Evolutionary conservation across 2,329 filamentous ascomycete species (phyloP).

Genomic region (Tolypocladium amazonense): DNA sequence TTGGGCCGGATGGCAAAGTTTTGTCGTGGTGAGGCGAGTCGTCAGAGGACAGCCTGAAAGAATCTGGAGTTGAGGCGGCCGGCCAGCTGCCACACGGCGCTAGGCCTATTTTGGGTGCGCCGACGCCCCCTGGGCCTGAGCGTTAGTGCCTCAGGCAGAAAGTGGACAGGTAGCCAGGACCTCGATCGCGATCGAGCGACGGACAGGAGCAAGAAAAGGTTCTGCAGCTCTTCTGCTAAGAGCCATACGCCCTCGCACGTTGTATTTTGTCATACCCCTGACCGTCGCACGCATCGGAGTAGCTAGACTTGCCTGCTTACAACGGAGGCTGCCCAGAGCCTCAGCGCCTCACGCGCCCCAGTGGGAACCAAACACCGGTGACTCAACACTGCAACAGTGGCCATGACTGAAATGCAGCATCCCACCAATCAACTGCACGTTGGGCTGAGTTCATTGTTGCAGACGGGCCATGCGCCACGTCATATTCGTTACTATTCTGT

Average conservation of each 20-base stretch:
- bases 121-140: slow-evolving; percentile 7
- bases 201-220: neutral
- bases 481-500: neutral
- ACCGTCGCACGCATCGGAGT: neutral
- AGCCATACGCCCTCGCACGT: neutral
- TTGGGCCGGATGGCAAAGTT: slow-evolving; percentile 25
- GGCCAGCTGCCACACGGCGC: slow-evolving; percentile 18
- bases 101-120: slow-evolving; percentile 19
- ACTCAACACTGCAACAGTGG: neutral
- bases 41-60: slow-evolving; percentile 28
- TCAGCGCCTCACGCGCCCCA: neutral
- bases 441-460: neutral
- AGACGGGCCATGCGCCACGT: neutral
- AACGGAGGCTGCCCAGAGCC: neutral
- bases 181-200: too few species aligned
- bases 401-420: neutral
- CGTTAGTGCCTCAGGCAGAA: slow-evolving; percentile 15
- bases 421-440: neutral
- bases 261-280: neutral
- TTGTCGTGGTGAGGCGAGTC: slow-evolving; percentile 33
- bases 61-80: slow-evolving; percentile 32
- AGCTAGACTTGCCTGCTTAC: neutral
- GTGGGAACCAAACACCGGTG: neutral
- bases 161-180: neutral
- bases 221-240: neutral